Conservation (phyloP, 306 rosid genomes). For the Mimosa bimucronata region DNA sequence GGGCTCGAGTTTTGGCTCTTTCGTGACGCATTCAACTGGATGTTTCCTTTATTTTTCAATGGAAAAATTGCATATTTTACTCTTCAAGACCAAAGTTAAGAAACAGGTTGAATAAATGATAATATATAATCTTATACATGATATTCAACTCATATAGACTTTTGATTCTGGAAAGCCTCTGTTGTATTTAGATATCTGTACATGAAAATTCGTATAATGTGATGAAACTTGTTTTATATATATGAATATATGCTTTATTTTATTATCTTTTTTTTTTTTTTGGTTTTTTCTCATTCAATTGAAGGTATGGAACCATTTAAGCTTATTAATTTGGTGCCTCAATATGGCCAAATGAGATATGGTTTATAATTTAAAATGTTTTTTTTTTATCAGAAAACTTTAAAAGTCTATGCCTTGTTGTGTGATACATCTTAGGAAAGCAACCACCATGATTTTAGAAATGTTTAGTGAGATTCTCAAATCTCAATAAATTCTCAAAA, state of each 20-base stretch:
- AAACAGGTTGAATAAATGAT: slow-evolving; percentile 47
- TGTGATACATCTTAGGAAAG: neutral
- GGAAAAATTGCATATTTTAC: slow-evolving; percentile 75
- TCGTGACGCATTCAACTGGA: slow-evolving; percentile 93
- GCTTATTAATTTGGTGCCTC: neutral
- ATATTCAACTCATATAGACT: slow-evolving; percentile 24
- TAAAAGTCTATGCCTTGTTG: neutral
- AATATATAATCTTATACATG: slow-evolving; percentile 26
- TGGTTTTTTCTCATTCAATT: neutral
- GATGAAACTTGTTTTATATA: slow-evolving; percentile 32
- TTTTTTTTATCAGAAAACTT: no score
- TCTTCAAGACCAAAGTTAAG: slow-evolving; percentile 23
- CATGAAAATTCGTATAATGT: slow-evolving; percentile 36
- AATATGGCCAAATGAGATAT: no score
- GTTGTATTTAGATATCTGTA: slow-evolving; percentile 42
- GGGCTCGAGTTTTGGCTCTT: slow-evolving; percentile 94
- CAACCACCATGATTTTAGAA: neutral
- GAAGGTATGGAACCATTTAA: neutral
- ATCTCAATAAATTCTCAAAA: neutral
- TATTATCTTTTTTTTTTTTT: neutral
- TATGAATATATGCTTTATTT: neutral
- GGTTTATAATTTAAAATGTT: no score
- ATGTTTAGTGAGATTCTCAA: neutral
- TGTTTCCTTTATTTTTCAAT: slow-evolving; percentile 89
- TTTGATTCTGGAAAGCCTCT: slow-evolving; percentile 23